Evolutionary conservation across 352 stramenopile species (phyloP).

Genomic region (Phytophthora pinifolia): DNA sequence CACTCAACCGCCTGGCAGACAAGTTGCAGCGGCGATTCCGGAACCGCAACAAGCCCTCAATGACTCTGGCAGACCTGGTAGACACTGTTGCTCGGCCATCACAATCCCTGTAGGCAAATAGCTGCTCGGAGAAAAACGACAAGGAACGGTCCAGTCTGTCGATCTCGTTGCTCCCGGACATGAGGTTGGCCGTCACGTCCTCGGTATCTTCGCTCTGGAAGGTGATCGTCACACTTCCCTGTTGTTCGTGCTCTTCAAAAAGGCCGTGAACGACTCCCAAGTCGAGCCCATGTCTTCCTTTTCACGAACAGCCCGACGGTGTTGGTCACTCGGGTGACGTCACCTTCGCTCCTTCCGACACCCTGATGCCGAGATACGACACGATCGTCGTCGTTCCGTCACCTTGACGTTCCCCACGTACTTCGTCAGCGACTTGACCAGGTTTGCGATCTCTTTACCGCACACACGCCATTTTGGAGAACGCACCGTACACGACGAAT

Average conservation of each 20-base stretch:
- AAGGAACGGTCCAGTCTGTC: slow-evolving; percentile 6
- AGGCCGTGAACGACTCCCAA: slow-evolving; percentile 9
- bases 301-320: too few species aligned
- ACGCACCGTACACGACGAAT: slow-evolving; percentile 47
- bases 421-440: slow-evolving; percentile 36
- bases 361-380: too few species aligned
- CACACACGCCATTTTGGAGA: slow-evolving; percentile 42
- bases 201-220: slow-evolving; percentile 40
- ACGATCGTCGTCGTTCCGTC: slow-evolving; percentile 36
- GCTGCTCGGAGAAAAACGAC: neutral
- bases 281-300: slow-evolving; percentile 11
- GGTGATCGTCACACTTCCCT: slow-evolving; percentile 29
- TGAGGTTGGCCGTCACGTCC: slow-evolving; percentile 39
- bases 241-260: slow-evolving; percentile 25
- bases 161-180: slow-evolving; percentile 20
- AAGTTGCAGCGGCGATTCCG: slow-evolving; percentile 80
- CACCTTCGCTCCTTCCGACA: too few species aligned
- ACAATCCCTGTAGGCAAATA: slow-evolving; percentile 16
- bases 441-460: slow-evolving; percentile 36
- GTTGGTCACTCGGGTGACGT: slow-evolving; percentile 22
- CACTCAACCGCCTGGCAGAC: slow-evolving; percentile 70
- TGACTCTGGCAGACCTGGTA: slow-evolving; percentile 28
- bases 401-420: slow-evolving; percentile 37
- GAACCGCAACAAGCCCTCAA: slow-evolving; percentile 28
- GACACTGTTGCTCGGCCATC: slow-evolving; percentile 18